Base-by-base conservation (phyloP, 2,329 filamentous ascomycete species). In the Kalmusia sp. region DNA sequence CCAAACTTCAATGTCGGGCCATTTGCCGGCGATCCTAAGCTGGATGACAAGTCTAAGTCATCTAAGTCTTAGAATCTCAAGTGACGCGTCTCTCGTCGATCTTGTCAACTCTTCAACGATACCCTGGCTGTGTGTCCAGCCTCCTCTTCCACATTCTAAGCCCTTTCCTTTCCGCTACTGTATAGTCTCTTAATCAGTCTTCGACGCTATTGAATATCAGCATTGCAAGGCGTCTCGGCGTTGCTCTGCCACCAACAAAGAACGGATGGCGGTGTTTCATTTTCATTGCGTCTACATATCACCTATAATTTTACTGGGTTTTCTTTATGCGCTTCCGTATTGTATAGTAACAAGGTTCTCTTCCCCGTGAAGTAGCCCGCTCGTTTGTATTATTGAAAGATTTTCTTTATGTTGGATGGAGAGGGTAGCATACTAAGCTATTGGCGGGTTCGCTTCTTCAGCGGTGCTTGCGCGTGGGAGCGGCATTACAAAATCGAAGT, bases 1-100 rank as follows among this genome's bases (percentile, higher is more conserved):
- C 77, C 78, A 1, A 70, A 74, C 22, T 80, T 79, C 50, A 62
- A 62, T 1, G 56, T 69, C 11, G 77, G 78, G 1, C 78, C 78
- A 4, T 79, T 77, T 53, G 71, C 68, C 11, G 74, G 75, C 9
- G 71, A 77, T 40, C 70, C 76, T 4, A 73, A 69, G 51, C 57
- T 70, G 25, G 60, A 66, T 17, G 52, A 63, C n/a, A 53, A 58
- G 45, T 27, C 58, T 7, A 59, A 55, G 45, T 38, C 55, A 15
- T 59, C 48, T 8, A n/a, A n/a, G n/a, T n/a, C n/a, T n/a, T 28
- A 35, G 9, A n/a, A n/a, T n/a, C n/a, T 57, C 30, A 33, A 45
- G 30, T 50, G 34, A 41, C 6, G 17, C 9, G 17, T 25, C 9
- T 27, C 12, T 25, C 14, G 30, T 11, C 8, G n/a, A n/a, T 45